Percentiles rank a stretch among this genome's conserved stretches.
These are phyloP conservation scores for Starmera quercuum DNA, from an alignment of 805 yeast species.

Conservation along the genomic window DNA sequence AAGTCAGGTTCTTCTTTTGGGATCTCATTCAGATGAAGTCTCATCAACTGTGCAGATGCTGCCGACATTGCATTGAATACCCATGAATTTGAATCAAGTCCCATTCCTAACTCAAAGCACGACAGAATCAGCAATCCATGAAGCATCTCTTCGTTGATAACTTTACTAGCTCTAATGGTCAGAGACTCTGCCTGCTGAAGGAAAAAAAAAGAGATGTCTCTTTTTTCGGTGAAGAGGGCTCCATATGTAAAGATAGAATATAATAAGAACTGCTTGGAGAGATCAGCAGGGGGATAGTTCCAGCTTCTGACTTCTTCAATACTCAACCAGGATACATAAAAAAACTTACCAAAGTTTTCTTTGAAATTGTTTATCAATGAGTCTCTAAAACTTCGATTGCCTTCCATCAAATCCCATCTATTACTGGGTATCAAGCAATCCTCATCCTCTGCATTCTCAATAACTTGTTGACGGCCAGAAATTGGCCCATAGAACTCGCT, in stretches of 20 bases:
- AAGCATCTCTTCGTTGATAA: constrained; percentile 17
- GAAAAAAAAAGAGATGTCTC: constrained; percentile 8
- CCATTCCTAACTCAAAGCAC: constrained; percentile 25
- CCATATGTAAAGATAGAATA: constrained; percentile 24
- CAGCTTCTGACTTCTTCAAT: constrained; percentile 18
- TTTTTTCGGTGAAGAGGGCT: constrained; percentile 13
- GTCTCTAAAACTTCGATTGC: constrained; percentile 1
- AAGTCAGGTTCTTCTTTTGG: constrained; percentile 6
- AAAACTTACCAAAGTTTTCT: constrained; percentile 19
- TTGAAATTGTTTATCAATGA: constrained; percentile 15
- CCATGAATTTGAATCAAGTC: constrained; percentile 25
- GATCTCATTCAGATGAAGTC: constrained; percentile 12
- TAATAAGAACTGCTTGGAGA: constrained; percentile 21
- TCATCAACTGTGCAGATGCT: constrained; percentile 22
- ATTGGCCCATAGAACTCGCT: constrained; percentile 29
- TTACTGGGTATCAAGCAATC: constrained; percentile 1
- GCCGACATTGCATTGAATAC: constrained; percentile 24
- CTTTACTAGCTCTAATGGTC: constrained; percentile 16
- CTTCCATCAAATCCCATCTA: constrained; percentile 1
- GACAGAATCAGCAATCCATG: constrained; percentile 23
- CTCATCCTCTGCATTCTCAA: constrained; percentile 13
- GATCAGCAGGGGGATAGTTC: constrained; percentile 20
- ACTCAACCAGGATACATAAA: constrained; percentile 15
- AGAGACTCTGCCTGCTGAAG: constrained; percentile 19
- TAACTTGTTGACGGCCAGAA: constrained; percentile 24